Percentiles rank a stretch among this genome's conserved stretches.
Conservation (phyloP, 2,329 filamentous ascomycete species). For the Blastomyces parvus region DNA sequence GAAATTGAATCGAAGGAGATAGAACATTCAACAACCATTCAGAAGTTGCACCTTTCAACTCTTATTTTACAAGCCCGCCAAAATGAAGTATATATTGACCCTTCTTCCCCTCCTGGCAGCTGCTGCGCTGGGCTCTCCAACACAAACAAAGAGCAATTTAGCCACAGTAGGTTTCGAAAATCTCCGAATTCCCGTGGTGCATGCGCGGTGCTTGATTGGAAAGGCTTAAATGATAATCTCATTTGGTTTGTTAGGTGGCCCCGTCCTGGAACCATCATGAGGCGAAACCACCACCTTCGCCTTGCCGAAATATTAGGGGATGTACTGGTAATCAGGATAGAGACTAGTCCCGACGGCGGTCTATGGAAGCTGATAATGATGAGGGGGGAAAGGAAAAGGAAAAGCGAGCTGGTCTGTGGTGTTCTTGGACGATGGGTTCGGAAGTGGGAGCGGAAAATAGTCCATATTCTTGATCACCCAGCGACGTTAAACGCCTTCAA, state of each 20-base stretch:
- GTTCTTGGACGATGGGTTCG: neutral
- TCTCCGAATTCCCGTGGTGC: neutral
- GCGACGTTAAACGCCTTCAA: neutral
- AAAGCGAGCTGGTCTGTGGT: neutral
- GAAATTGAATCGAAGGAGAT: neutral
- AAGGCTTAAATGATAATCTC: neutral
- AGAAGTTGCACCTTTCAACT: neutral
- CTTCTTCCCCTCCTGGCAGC: neutral
- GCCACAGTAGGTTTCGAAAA: neutral
- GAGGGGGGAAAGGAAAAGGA: neutral
- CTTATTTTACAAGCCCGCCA: neutral
- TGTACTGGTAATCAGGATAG: neutral
- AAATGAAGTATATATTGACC: neutral
- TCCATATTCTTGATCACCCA: neutral
- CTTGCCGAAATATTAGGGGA: neutral
- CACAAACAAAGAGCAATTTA: neutral
- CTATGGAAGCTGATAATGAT: neutral
- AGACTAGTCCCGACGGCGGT: neutral
- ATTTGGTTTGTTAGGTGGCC: neutral
- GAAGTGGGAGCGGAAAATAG: neutral
- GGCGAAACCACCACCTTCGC: neutral
- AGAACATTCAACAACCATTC: neutral
- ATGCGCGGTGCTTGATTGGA: neutral
- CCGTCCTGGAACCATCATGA: neutral
- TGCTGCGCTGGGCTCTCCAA: neutral